Evolutionary conservation across 176 grass and related monocot genomes (phyloP), one percentile per base, ranked within the genome.

Genomic region (Musa acuminata): DNA sequence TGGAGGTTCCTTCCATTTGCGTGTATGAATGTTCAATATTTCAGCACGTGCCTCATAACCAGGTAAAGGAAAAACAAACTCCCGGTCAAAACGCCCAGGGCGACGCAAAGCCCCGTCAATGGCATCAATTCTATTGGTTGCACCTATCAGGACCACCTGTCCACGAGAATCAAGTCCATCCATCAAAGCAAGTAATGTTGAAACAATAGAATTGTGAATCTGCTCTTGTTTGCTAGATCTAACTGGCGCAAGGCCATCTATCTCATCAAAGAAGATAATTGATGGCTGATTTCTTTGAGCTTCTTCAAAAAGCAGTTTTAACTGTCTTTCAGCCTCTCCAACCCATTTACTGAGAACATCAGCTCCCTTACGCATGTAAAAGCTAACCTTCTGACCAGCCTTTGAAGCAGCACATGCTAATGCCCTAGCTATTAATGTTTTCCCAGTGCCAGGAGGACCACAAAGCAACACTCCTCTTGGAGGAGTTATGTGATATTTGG

Each of bases 281-380:
- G 96, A 93, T 0, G 96, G 96, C 59, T 99, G 96, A 84, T 99
- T 99, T 75, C 87, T 94, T 75, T 99, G 96, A 78, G 96, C 96
- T 85, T 99, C 96, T 82, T 99, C 96, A 87, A 99, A 99, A 78
- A 99, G 88, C 79, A 99, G 82, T 76, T 99, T 99, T 26, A 99
- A 83, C 69, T 99, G 96, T 65, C 96, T 95, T 84, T 99, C 96
- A 77, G 96, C 96, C 78, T 99, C 96, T 19, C 96, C 96, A 75
- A 99, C 96, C 96, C 96, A 99, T 85, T 99, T 99, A 77, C 96
- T 99, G 68, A 99, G 85, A 90, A 99, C 96, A 87, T 99, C 96
- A 86, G 96, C 96, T 76, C 96, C 96, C 84, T 99, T 99, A 62
- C 96, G 87, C 96, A 99, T 99, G 76, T 99, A 99, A 87, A 99